Conservation (phyloP, 2,329 filamentous ascomycete genomes). For the Hortaea werneckii region DNA sequence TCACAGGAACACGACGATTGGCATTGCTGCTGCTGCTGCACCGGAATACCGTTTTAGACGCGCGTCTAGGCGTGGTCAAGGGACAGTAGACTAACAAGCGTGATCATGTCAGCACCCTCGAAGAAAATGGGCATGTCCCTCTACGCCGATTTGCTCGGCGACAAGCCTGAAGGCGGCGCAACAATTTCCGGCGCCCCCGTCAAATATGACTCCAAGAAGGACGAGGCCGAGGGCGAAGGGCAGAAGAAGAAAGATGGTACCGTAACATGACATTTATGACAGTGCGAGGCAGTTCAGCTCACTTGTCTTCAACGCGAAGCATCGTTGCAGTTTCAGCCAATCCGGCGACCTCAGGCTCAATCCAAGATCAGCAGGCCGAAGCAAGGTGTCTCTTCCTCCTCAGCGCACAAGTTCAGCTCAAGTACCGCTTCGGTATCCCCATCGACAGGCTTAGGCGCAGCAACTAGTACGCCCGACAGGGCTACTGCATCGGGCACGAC, state of each 20-base stretch:
- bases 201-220: conserved; percentile 56
- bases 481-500: conserved; percentile 11
- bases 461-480: conserved; percentile 13
- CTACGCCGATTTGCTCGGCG: conserved; percentile 76
- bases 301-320: conserved; percentile 38
- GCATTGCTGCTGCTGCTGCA: too few relatives aligned
- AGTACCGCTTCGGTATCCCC: conserved; percentile 15
- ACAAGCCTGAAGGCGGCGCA: conserved; percentile 26
- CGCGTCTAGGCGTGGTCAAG: too few relatives aligned
- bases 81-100: too few relatives aligned
- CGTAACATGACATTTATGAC: conserved; percentile 23
- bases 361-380: conserved; percentile 47
- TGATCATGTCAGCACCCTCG: conserved; percentile 14
- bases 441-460: conserved; percentile 10
- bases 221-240: conserved; percentile 34
- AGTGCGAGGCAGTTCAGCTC: conserved; percentile 26
- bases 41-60: too few relatives aligned
- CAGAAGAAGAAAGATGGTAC: conserved; percentile 54
- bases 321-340: conserved; percentile 77
- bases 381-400: conserved; percentile 29
- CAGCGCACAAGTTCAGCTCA: conserved; percentile 16
- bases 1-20: too few relatives aligned
- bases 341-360: conserved; percentile 62
- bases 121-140: conserved; percentile 19
- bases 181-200: conserved; percentile 72